A percentile compares a stretch with the other conserved stretches of the same genome.
Conservation (phyloP, 225 moss, liverwort and hornwort species). For the Straminergon stramineum region DNA sequence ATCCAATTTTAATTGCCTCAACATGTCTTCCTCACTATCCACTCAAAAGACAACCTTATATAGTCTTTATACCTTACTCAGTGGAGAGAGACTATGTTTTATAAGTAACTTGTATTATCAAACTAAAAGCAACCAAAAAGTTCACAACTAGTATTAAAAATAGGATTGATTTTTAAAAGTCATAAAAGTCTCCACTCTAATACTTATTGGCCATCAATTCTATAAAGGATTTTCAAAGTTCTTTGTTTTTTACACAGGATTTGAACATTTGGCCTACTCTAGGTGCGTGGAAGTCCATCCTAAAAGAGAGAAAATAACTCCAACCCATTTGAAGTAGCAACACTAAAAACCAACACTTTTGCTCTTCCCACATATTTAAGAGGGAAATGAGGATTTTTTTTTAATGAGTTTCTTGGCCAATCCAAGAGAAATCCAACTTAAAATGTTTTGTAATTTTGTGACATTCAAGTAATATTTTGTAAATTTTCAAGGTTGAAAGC, state of each 20-base stretch:
- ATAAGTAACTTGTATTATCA: rapidly evolving
- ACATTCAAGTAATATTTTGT: background rate
- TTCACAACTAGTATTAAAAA: rapidly evolving
- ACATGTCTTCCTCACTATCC: no score
- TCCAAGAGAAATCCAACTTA: background rate
- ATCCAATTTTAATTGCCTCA: no score
- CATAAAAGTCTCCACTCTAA: rapidly evolving
- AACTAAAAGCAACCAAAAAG: background rate
- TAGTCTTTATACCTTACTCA: no score
- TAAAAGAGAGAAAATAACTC: background rate
- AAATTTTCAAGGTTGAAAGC: background rate
- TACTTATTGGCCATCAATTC: background rate
- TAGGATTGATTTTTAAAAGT: rapidly evolving
- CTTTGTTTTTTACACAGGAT: no score
- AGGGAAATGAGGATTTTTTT: no score
- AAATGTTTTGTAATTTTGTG: rapidly evolving
- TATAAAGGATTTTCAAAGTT: background rate
- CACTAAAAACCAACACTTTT: rapidly evolving
- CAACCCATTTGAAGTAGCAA: background rate
- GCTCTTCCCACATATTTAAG: rapidly evolving
- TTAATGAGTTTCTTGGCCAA: rapidly evolving
- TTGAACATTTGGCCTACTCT: background rate
- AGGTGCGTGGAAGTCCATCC: background rate
- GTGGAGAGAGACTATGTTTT: no score
- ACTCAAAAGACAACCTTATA: no score